phyloP scores from a whole-genome alignment of 2,329 filamentous ascomycete species.

The Dryadomyces quercivorus region DNA sequence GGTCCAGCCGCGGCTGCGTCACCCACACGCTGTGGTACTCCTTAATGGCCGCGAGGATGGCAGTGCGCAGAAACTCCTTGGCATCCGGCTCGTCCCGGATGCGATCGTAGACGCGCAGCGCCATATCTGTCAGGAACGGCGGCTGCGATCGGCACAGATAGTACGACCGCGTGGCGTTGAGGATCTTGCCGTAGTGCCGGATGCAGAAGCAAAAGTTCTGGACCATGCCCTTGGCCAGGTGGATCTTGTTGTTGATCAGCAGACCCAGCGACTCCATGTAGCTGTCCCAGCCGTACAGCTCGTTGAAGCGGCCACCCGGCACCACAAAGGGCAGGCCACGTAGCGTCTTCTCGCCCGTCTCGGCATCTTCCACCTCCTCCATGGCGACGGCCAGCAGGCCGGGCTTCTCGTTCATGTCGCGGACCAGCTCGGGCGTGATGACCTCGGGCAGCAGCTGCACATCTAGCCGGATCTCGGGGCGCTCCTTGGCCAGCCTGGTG shows the following conservation, averaged over 20 bases:
- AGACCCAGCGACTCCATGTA: constrained; percentile 96
- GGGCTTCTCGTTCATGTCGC: constrained; percentile 74
- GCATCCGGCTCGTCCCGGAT: constrained; percentile 79
- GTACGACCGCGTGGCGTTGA: constrained; percentile 94
- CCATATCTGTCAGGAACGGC: constrained; percentile 96
- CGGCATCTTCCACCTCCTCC: constrained; percentile 58
- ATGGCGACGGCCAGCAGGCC: constrained; percentile 85
- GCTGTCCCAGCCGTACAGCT: constrained; percentile 97
- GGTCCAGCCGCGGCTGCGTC: constrained; percentile 63
- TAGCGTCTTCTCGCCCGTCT: constrained; percentile 57
- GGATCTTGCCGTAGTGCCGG: constrained; percentile 94
- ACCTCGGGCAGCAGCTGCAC: constrained; percentile 67
- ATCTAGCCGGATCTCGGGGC: constrained; percentile 77
- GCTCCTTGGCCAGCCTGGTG: constrained; percentile 60
- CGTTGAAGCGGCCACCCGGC: constrained; percentile 93
- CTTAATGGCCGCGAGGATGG: constrained; percentile 88
- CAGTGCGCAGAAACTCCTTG: constrained; percentile 65
- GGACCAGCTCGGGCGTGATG: constrained; percentile 70
- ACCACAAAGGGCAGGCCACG: constrained; percentile 90
- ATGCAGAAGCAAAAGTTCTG: constrained; percentile 97
- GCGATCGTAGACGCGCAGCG: constrained; percentile 81
- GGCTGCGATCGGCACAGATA: constrained; percentile 91
- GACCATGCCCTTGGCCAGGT: constrained; percentile 90
- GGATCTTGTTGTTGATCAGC: constrained; percentile 69
- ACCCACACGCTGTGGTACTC: constrained; percentile 91